Conservation (phyloP, 2,329 filamentous ascomycete species). For the Calonectria multiphialidica region DNA sequence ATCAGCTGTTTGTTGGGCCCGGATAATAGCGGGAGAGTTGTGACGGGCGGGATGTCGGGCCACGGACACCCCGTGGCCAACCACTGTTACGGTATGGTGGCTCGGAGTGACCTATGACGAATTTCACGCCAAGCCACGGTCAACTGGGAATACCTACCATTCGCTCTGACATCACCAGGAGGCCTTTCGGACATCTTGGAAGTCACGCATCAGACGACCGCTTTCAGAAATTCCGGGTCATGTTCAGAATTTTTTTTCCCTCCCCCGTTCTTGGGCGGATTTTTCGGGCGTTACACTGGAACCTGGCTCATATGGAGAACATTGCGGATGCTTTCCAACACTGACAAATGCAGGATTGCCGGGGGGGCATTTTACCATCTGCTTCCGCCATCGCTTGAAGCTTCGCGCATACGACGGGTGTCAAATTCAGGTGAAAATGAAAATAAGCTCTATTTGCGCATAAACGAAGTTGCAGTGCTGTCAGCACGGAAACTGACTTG, state of each 20-base stretch:
- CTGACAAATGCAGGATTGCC: neutral
- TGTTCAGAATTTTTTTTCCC: neutral
- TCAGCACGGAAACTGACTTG: neutral
- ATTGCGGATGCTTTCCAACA: neutral
- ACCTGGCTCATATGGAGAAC: too few relatives aligned
- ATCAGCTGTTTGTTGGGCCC: slow-evolving; percentile 25
- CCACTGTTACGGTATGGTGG: slow-evolving; percentile 17
- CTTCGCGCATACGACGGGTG: neutral
- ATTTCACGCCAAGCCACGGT: slow-evolving; percentile 16
- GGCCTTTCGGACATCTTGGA: neutral
- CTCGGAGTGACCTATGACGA: slow-evolving; percentile 17
- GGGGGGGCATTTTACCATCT: neutral
- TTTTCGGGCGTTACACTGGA: too few relatives aligned
- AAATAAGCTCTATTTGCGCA: neutral
- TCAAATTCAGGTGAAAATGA: neutral
- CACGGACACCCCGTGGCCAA: slow-evolving; percentile 27
- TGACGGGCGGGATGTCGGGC: slow-evolving; percentile 11
- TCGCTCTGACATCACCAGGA: slow-evolving; percentile 9
- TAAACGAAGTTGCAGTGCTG: neutral
- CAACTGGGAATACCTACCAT: slow-evolving; percentile 4
- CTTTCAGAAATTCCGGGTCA: neutral
- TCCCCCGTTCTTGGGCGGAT: too few relatives aligned
- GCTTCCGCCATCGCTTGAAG: neutral
- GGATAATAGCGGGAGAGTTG: slow-evolving; percentile 8
- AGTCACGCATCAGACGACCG: slow-evolving; percentile 5